These are phyloP conservation scores for Citrullus colocynthis DNA, from an alignment of 306 rosid species.

Conservation along the genomic window DNA sequence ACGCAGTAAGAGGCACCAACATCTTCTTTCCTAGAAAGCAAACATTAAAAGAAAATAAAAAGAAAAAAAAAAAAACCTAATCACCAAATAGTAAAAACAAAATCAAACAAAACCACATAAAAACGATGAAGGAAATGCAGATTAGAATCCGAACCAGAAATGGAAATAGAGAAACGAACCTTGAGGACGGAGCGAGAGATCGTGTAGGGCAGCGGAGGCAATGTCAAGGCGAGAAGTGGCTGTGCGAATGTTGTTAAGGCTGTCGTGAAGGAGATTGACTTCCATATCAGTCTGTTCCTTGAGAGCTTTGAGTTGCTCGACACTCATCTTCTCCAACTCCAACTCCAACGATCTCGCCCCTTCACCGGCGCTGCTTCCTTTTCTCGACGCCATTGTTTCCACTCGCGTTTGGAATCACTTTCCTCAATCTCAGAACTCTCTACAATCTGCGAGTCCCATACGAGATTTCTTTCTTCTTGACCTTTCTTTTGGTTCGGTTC, in stretches of 20 bases:
- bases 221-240: conserved; percentile 80
- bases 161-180: conserved; percentile 1
- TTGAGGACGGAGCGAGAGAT: conserved; percentile 70
- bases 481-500: too few species aligned
- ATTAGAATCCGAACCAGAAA: not conserved
- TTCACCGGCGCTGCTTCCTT: conserved; percentile 13
- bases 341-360: conserved; percentile 18
- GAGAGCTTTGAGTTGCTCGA: conserved; percentile 66
- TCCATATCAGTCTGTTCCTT: conserved; percentile 81
- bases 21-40: conserved; percentile 31
- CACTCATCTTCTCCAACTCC: conserved; percentile 73
- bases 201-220: conserved; percentile 66
- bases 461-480: not conserved
- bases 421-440: not conserved
- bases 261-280: conserved; percentile 74
- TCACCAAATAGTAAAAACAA: not conserved
- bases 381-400: conserved; percentile 30
- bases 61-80: not conserved
- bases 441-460: not conserved
- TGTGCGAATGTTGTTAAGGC: conserved; percentile 74
- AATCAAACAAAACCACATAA: not conserved
- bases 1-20: conserved; percentile 89
- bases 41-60: not conserved
- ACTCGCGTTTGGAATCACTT: not conserved
- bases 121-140: not conserved